phyloP scores from a whole-genome alignment of 495 filamentous ascomycete genomes.

The Penicillium psychrofluorescens region DNA sequence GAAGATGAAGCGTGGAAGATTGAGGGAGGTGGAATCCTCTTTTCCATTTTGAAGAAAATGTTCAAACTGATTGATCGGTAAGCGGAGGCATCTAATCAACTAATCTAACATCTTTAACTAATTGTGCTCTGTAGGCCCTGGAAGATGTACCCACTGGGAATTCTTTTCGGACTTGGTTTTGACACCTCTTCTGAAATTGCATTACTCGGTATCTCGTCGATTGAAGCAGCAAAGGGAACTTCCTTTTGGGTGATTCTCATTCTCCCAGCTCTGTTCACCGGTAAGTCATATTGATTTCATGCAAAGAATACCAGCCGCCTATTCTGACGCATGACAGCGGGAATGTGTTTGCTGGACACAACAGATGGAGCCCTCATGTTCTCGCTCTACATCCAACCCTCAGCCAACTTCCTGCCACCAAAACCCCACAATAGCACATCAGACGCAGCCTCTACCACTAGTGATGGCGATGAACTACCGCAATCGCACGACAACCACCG shows the following conservation, averaged over 20 bases:
- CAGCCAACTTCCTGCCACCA: constrained; percentile 36
- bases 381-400: constrained; percentile 71
- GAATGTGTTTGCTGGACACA: constrained; percentile 89
- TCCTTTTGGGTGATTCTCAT: constrained; percentile 92
- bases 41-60: constrained; percentile 61
- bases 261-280: constrained; percentile 84
- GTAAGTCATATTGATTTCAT: constrained; percentile 29
- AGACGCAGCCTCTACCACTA: constrained; percentile 7
- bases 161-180: constrained; percentile 90
- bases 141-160: constrained; percentile 93
- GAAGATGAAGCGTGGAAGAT: constrained; percentile 57
- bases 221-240: constrained; percentile 78
- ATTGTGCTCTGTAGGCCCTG: constrained; percentile 51
- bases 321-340: constrained; percentile 37
- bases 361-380: constrained; percentile 93
- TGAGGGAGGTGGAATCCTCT: constrained; percentile 70
- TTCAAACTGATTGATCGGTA: constrained; percentile 77
- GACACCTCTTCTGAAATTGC: constrained; percentile 95
- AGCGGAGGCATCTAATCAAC: constrained; percentile 2
- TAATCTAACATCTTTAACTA: background rate
- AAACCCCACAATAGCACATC: constrained; percentile 14
- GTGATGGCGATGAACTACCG: constrained; percentile 14
- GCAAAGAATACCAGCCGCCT: background rate
- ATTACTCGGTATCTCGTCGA: constrained; percentile 77
- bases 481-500: constrained; percentile 34